Percentiles rank a stretch among this genome's conserved stretches.
phyloP scores from a whole-genome alignment of 2,329 filamentous ascomycete genomes.

The Thyridium curvatum region DNA sequence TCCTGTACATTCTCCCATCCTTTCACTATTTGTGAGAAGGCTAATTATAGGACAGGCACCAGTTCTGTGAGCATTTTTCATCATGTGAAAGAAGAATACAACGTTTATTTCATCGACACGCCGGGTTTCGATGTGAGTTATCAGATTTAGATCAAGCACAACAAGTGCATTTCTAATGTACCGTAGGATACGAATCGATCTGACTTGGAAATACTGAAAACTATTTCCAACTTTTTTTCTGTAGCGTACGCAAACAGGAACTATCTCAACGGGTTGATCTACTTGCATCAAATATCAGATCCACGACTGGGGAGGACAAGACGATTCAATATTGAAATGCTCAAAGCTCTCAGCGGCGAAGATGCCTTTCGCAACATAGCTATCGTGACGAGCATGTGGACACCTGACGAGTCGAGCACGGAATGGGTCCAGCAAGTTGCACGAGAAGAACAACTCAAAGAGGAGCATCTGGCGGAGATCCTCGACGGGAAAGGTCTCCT shows the following conservation, averaged over 20 bases:
- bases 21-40: too few relatives aligned
- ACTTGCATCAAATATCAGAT: conserved; percentile 36
- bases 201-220: conserved; percentile 36
- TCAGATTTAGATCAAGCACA: too few relatives aligned
- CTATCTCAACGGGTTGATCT: conserved; percentile 35
- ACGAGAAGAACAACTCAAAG: too few relatives aligned
- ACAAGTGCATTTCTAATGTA: too few relatives aligned
- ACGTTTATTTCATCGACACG: conserved; percentile 32
- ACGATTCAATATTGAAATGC: conserved; percentile 34
- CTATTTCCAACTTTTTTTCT: conserved; percentile 31
- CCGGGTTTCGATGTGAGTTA: conserved; percentile 33
- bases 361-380: conserved; percentile 30
- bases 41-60: too few relatives aligned
- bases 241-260: conserved; percentile 20
- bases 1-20: too few relatives aligned
- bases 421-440: too few relatives aligned
- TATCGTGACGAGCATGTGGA: conserved; percentile 36
- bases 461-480: too few relatives aligned
- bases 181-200: conserved; percentile 14
- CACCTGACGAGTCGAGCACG: conserved; percentile 18
- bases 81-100: not conserved
- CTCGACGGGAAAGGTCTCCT: too few relatives aligned
- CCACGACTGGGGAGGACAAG: conserved; percentile 30
- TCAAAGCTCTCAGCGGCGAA: conserved; percentile 34
- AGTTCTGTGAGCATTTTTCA: too few relatives aligned